Evolutionary conservation across 306 rosid genomes (phyloP).

Genomic region (Sicyos baderoa): DNA sequence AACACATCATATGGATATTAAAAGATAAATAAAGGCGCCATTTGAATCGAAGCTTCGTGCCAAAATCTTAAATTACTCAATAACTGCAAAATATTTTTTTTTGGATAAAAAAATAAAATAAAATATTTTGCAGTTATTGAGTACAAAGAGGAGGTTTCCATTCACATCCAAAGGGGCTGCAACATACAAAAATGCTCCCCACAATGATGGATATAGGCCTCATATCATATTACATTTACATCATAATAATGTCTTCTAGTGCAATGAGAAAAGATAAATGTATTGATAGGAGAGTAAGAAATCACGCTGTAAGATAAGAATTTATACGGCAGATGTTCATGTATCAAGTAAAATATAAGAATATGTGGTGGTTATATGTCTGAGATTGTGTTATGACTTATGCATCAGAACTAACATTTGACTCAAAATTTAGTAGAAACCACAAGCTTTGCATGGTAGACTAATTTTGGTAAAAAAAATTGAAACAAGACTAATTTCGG

Average conservation of each 20-base stretch:
- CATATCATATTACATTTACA: background rate
- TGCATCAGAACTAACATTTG: background rate
- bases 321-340: background rate
- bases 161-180: conserved; percentile 9
- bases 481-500: background rate
- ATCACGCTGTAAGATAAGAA: background rate
- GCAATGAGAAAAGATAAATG: background rate
- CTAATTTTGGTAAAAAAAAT: background rate
- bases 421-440: background rate
- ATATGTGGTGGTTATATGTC: background rate
- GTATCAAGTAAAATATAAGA: background rate
- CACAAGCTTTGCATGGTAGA: conserved; percentile 5
- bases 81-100: conserved; percentile 4
- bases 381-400: no score
- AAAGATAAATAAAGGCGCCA: background rate
- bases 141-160: background rate
- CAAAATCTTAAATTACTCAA: conserved; percentile 4
- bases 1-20: background rate
- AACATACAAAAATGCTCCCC: background rate
- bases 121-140: background rate
- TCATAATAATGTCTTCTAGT: background rate
- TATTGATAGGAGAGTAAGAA: background rate
- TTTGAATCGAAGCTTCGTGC: background rate
- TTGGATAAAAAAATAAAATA: no score
- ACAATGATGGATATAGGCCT: background rate